Conservation (phyloP, 1,284 basidiomycete genomes). For the Singerocomus inundabilis region DNA sequence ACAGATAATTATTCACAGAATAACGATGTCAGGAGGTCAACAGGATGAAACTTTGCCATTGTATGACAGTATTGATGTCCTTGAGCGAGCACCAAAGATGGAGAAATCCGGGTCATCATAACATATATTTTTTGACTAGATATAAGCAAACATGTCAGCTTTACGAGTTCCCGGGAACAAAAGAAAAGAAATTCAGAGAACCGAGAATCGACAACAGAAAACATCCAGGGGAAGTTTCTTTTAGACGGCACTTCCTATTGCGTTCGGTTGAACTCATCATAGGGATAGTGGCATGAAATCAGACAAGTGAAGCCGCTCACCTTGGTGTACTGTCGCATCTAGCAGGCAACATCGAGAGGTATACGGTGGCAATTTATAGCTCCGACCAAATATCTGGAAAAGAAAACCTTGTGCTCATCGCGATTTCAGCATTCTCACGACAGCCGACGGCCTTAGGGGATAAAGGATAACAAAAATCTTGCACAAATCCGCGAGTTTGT, state of each 20-base stretch:
- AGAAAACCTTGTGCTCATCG: constrained; percentile 25
- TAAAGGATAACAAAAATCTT: constrained; percentile 36
- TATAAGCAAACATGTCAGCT: constrained; percentile 13
- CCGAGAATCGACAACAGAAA: constrained; percentile 52
- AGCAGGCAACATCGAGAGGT: not conserved
- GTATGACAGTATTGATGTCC: not conserved
- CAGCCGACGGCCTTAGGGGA: constrained; percentile 36
- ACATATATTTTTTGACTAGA: not conserved
- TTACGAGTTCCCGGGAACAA: not conserved
- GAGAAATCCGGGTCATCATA: not conserved
- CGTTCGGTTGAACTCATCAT: constrained; percentile 55
- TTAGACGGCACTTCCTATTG: constrained; percentile 70
- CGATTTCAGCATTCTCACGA: constrained; percentile 36
- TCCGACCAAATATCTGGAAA: constrained; percentile 32
- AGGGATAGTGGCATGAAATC: constrained; percentile 4
- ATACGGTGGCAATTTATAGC: constrained; percentile 19
- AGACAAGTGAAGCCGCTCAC: constrained; percentile 19
- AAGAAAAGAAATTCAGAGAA: constrained; percentile 48
- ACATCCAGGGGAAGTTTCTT: constrained; percentile 36
- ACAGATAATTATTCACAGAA: constrained; percentile 20
- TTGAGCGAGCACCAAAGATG: too few species aligned
- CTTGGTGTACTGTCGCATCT: not conserved
- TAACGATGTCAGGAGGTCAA: not conserved
- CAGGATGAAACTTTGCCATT: not conserved
- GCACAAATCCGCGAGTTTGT: constrained; percentile 20